Percentiles rank a stretch among this genome's conserved stretches.
These are phyloP conservation scores for Thelonectria olida DNA, from an alignment of 2,329 filamentous ascomycete genomes.

Conservation along the genomic window DNA sequence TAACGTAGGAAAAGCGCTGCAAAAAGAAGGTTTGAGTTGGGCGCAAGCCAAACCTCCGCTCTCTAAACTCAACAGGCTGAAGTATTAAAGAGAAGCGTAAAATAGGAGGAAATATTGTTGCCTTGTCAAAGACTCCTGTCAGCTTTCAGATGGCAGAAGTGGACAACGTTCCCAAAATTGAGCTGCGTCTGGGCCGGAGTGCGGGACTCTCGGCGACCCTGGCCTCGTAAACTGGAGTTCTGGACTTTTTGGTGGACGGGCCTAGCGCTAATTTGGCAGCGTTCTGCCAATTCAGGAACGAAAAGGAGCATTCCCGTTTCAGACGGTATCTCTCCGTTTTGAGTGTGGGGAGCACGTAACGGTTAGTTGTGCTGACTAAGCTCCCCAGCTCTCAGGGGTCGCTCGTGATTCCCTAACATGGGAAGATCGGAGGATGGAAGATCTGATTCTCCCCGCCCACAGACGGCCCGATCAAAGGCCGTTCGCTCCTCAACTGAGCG, in stretches of 20 bases:
- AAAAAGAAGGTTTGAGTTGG: not conserved
- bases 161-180: constrained; percentile 29
- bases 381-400: not conserved
- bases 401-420: not conserved
- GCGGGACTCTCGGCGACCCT: constrained; percentile 16
- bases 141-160: constrained; percentile 24
- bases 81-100: constrained; percentile 14
- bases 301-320: not conserved
- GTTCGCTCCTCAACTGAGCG: constrained; percentile 1
- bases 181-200: constrained; percentile 10
- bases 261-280: constrained; percentile 3
- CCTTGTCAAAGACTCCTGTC: constrained; percentile 18
- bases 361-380: not conserved
- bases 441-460: constrained; percentile 15
- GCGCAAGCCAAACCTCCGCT: not conserved
- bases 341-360: not conserved
- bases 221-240: too few species aligned
- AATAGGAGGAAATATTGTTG: constrained; percentile 16
- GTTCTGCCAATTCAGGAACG: constrained; percentile 5
- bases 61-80: constrained; percentile 3
- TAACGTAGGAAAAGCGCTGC: not conserved
- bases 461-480: constrained; percentile 19
- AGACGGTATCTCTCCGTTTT: not conserved
- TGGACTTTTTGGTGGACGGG: not conserved
- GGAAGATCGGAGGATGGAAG: constrained; percentile 13